Evolutionary conservation across 1,139 yeast genomes (phyloP).

Genomic region (Tardiomyces digboiensis): DNA sequence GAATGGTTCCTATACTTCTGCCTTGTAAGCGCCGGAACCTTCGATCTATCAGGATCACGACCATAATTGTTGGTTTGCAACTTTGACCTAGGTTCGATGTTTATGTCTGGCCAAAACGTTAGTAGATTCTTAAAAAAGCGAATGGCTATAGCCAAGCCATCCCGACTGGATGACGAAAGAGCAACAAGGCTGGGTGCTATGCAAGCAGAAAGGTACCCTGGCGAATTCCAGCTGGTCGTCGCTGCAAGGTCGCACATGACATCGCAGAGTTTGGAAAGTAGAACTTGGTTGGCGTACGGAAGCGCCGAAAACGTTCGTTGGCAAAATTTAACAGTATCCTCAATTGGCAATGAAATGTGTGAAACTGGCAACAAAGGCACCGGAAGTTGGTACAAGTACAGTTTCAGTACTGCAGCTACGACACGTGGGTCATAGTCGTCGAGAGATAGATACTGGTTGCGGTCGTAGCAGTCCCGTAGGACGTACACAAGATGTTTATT

Average conservation of each 20-base stretch:
- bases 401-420: conserved; percentile 27
- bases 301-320: conserved; percentile 8
- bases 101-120: conserved; percentile 19
- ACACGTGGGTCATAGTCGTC: conserved; percentile 30
- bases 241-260: neutral
- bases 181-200: conserved; percentile 25
- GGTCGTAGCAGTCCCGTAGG: conserved; percentile 27
- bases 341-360: conserved; percentile 20
- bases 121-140: conserved; percentile 18
- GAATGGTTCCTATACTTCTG: neutral
- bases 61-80: too few relatives aligned
- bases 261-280: neutral
- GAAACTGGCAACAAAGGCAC: conserved; percentile 24
- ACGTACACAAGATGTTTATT: conserved; percentile 18
- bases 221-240: neutral
- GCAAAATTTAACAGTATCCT: conserved; percentile 20
- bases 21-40: too few relatives aligned
- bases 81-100: neutral
- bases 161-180: conserved; percentile 13
- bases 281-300: neutral
- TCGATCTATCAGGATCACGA: too few relatives aligned
- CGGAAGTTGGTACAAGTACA: conserved; percentile 27
- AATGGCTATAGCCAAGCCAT: conserved; percentile 16
- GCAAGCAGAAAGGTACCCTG: conserved; percentile 16
- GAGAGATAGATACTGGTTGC: conserved; percentile 29